Base-by-base conservation (phyloP, 345 rosid species). In the Populus davidiana region DNA sequence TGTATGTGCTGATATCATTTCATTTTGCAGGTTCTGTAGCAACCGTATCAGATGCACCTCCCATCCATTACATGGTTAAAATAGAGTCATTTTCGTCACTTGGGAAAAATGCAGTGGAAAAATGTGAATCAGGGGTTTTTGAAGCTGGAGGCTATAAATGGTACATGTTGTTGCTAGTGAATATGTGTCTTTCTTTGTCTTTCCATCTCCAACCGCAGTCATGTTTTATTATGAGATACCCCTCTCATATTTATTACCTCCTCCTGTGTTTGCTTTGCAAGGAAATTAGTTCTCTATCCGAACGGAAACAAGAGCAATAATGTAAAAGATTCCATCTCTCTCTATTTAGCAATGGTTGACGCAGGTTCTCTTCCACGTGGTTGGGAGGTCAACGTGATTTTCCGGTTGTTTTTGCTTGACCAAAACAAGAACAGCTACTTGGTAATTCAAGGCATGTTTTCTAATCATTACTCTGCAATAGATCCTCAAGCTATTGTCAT, bases 61-160 rank as follows among this genome's bases (percentile, higher is more conserved):
- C 95, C 16, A 66, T 85, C 17, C 91, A 90, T 86, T 91, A 87
- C 85, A 35, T 62, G 17, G 70, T 90, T 75, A 87, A 82, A 74
- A 84, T 91, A 71, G 84, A 90, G 77, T 82, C 73, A 8, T 89
- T 84, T 78, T 90, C 92, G 39, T 75, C 79, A 75, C 87, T 89
- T 36, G 12, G 79, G 39, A 86, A 86, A 77, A 81, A 72, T 81
- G 75, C 79, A 39, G 63, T 84, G 47, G 89, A 86, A 36, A 89
- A 83, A 72, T 91, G 88, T 66, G 97, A 91, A 85, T 86, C 94
- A 2, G 87, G 75, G 41, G 82, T 73, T 75, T 91, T 92, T 81
- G 88, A 87, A 83, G 95, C 95, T 29, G 86, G 90, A 65, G 95
- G 95, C 76, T 89, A 84, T 85, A 88, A 87, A 85, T 93, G 97